Evolutionary conservation across 495 filamentous ascomycete genomes (phyloP).

Genomic region (Tuber umbilicatum): DNA sequence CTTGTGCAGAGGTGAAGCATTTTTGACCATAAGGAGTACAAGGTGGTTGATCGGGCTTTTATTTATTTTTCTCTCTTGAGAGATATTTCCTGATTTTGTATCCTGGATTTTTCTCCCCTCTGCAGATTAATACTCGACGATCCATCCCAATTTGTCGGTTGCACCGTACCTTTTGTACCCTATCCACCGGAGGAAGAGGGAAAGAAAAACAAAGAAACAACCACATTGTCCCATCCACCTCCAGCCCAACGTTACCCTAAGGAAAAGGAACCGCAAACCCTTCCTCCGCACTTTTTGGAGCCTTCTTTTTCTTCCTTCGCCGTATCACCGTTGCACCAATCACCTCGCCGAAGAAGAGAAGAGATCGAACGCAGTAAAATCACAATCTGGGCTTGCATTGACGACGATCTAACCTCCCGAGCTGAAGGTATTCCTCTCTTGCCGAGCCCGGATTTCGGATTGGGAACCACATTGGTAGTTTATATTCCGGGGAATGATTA

Average conservation of each 20-base stretch:
- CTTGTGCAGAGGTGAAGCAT: background rate
- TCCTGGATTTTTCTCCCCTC: background rate
- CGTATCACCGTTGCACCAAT: background rate
- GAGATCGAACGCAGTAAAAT: background rate
- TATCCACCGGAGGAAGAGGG: background rate
- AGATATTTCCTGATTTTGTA: background rate
- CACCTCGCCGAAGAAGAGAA: background rate
- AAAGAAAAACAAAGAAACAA: constrained; percentile 4
- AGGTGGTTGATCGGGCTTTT: background rate
- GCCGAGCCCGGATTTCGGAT: constrained; percentile 19
- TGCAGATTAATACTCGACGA: background rate
- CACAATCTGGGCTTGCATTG: background rate
- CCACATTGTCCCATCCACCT: background rate
- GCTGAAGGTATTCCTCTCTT: background rate
- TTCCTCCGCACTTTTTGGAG: background rate
- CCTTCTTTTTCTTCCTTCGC: background rate
- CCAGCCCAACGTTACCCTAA: background rate
- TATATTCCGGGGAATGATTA: constrained; percentile 28
- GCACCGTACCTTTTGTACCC: background rate
- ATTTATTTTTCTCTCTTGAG: background rate
- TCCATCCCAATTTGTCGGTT: background rate
- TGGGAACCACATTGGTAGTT: constrained; percentile 20
- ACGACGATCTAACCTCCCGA: background rate
- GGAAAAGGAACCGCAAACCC: constrained; percentile 2
- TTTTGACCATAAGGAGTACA: background rate